Evolutionary conservation across 2,329 filamentous ascomycete species (phyloP).

Genomic region (Hypoxylon sp.): DNA sequence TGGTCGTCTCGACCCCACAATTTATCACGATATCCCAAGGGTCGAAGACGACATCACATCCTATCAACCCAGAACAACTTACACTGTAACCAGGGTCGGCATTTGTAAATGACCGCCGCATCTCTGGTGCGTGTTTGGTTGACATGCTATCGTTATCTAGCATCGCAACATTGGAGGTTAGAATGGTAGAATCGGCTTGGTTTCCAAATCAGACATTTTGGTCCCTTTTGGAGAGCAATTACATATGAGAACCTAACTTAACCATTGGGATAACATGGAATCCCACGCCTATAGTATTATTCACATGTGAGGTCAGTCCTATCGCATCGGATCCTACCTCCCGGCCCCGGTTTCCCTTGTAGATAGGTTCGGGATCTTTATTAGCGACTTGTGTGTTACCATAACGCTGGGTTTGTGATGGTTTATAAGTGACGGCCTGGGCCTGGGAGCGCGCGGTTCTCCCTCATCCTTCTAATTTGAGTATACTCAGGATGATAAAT

Average conservation of each 20-base stretch:
- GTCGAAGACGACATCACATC: conserved; percentile 39
- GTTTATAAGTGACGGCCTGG: conserved; percentile 13
- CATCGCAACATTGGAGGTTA: conserved; percentile 33
- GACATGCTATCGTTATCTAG: conserved; percentile 20
- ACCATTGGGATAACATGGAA: conserved; percentile 6
- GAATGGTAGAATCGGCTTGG: conserved; percentile 37
- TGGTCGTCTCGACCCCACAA: conserved; percentile 31
- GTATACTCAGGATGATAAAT: background rate
- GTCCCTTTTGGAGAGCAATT: conserved; percentile 14
- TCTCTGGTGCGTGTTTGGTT: background rate
- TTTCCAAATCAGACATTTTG: conserved; percentile 26
- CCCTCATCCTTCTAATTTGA: background rate
- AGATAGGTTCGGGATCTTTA: conserved; percentile 13
- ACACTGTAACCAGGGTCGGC: conserved; percentile 18
- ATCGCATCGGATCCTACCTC: conserved; percentile 20
- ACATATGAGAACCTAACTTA: background rate
- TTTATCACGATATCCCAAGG: conserved; percentile 40
- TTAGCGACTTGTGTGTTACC: conserved; percentile 13
- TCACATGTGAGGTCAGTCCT: conserved; percentile 11
- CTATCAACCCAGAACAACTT: conserved; percentile 11
- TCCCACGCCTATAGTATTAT: conserved; percentile 5
- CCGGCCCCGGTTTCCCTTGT: background rate
- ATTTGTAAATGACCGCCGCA: conserved; percentile 24
- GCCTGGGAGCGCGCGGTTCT: background rate
- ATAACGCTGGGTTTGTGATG: conserved; percentile 1